Conservation (phyloP, 2,329 filamentous ascomycete species). For the Cryphonectria radicalis region DNA sequence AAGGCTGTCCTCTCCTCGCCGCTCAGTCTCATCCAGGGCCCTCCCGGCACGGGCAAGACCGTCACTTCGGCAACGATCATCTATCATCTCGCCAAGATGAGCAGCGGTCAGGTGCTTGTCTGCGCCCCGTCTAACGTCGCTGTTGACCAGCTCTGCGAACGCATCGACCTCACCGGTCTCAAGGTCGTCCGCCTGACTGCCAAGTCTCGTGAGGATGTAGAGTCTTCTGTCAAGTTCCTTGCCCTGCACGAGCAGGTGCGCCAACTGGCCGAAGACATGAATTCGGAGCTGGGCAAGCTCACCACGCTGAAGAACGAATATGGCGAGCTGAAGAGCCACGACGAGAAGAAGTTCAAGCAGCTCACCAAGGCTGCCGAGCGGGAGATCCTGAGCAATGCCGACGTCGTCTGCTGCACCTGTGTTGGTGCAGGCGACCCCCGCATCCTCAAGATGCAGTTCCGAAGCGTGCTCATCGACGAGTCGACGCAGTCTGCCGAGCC, state of each 20-base stretch:
- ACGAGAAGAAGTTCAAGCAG: slow-evolving; percentile 98
- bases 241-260: slow-evolving; percentile 96
- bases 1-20: slow-evolving; percentile 94
- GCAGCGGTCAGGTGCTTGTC: slow-evolving; percentile 90
- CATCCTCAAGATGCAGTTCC: slow-evolving; percentile 95
- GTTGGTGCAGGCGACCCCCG: slow-evolving; percentile 96
- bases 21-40: slow-evolving; percentile 93
- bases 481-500: slow-evolving; percentile 98
- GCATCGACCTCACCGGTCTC: slow-evolving; percentile 89
- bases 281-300: slow-evolving; percentile 89
- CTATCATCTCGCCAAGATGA: slow-evolving; percentile 95
- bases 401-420: slow-evolving; percentile 98
- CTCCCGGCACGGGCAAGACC: slow-evolving; percentile 96
- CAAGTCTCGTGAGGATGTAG: slow-evolving; percentile 97
- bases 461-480: slow-evolving; percentile 96
- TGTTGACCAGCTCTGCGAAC: slow-evolving; percentile 96
- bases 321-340: slow-evolving; percentile 89
- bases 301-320: slow-evolving; percentile 90
- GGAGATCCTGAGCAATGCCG: slow-evolving; percentile 91
- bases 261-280: slow-evolving; percentile 81
- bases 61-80: slow-evolving; percentile 99
- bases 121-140: slow-evolving; percentile 98
- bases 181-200: slow-evolving; percentile 98
- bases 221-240: slow-evolving; percentile 95
- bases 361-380: slow-evolving; percentile 91